phyloP scores from a whole-genome alignment of 768 basidiomycete genomes.

The Tylopilus rubrobrunneus region DNA sequence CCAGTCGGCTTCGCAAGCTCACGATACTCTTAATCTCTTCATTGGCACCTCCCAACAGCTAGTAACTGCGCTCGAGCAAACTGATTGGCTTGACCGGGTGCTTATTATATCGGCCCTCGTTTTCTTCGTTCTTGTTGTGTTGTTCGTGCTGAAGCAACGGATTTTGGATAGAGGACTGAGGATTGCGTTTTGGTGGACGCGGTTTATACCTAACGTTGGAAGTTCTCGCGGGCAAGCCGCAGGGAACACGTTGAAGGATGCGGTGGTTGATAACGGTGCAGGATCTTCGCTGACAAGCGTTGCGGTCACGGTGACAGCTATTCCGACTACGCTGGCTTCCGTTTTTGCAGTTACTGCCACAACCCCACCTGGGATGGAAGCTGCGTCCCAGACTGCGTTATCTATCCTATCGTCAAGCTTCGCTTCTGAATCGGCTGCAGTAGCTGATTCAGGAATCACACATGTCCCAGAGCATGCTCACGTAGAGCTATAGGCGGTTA shows the following conservation, averaged over 20 bases:
- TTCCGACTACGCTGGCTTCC: slow-evolving; percentile 12
- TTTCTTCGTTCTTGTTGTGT: slow-evolving; percentile 81
- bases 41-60: slow-evolving; percentile 80
- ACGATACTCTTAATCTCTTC: slow-evolving; percentile 68
- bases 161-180: slow-evolving; percentile 75
- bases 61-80: slow-evolving; percentile 81
- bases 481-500: slow-evolving; percentile 17
- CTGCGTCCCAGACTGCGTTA: neutral
- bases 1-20: slow-evolving; percentile 66
- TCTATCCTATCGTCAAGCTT: neutral
- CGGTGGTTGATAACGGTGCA: neutral
- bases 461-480: slow-evolving; percentile 2
- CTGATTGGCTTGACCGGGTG: slow-evolving; percentile 90
- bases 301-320: neutral
- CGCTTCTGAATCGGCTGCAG: neutral
- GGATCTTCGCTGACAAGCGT: slow-evolving; percentile 7
- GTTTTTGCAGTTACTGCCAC: slow-evolving; percentile 3
- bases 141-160: slow-evolving; percentile 86
- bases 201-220: slow-evolving; percentile 49
- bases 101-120: slow-evolving; percentile 74
- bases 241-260: slow-evolving; percentile 5
- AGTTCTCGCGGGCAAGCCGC: slow-evolving; percentile 1
- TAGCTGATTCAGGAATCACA: neutral
- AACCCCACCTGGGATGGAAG: neutral
- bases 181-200: slow-evolving; percentile 86